Conservation (phyloP, 345 rosid species). For the Raphanus raphanistrum region DNA sequence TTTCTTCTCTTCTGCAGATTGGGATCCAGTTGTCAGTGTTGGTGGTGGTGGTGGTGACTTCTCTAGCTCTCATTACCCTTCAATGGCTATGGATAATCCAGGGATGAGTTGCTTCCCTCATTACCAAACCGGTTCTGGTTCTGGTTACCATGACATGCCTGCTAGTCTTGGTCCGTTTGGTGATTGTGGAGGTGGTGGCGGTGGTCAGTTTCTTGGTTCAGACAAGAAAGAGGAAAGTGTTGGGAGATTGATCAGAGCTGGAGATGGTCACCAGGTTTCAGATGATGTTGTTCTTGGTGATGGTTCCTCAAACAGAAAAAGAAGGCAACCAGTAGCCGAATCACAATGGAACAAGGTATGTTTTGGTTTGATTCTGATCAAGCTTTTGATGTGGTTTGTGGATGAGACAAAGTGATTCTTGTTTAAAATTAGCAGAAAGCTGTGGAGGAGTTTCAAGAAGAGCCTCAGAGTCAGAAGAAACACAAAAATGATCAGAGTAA, state of each 20-base stretch:
- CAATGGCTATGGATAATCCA: conserved; percentile 57
- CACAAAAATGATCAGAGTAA: conserved; percentile 51
- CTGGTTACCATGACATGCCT: conserved; percentile 52
- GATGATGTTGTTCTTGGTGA: conserved; percentile 51
- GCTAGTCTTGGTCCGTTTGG: conserved; percentile 58
- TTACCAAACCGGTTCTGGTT: conserved; percentile 52
- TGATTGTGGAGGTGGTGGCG: conserved; percentile 39
- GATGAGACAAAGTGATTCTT: conserved; percentile 38
- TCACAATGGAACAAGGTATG: conserved; percentile 63
- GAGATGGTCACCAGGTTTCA: conserved; percentile 48
- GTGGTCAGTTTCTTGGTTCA: conserved; percentile 57
- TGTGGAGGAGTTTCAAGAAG: conserved; percentile 52
- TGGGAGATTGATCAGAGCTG: conserved; percentile 41
- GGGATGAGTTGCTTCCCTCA: conserved; percentile 55
- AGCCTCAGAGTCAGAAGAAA: conserved; percentile 65
- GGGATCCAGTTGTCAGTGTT: conserved; percentile 68
- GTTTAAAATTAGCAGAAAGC: conserved; percentile 37
- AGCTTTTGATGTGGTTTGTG: conserved; percentile 16
- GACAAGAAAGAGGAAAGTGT: conserved; percentile 48
- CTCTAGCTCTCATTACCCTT: conserved; percentile 50
- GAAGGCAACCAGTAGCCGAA: conserved; percentile 55
- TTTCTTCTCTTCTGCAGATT: conserved; percentile 73
- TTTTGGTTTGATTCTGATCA: neutral
- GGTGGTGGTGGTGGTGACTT: conserved; percentile 44
- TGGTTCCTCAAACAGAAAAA: conserved; percentile 53